Conservation (phyloP, 148 eudicot species). For the Rhododendron griersonianum region DNA sequence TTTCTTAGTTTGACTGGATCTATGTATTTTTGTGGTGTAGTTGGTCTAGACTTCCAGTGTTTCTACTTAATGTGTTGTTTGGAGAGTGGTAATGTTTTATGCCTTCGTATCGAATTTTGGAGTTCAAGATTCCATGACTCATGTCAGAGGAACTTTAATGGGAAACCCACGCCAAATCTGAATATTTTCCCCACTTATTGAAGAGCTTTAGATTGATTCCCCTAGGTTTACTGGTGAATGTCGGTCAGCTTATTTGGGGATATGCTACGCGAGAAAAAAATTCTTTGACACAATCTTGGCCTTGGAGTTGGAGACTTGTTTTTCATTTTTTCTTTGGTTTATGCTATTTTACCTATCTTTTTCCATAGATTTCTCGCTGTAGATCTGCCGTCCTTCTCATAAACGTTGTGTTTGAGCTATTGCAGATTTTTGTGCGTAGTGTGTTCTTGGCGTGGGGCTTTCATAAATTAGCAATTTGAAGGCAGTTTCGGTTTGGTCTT, state of each 20-base stretch:
- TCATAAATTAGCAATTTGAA: not conserved
- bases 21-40: not conserved
- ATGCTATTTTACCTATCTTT: not conserved
- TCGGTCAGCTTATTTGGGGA: not conserved
- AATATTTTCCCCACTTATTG: not conserved
- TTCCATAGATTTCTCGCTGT: not conserved
- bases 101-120: not conserved
- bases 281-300: not conserved
- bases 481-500: not conserved
- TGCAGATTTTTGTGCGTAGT: slow-evolving; percentile 1
- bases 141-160: not conserved
- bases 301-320: too few species aligned
- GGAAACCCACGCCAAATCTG: not conserved
- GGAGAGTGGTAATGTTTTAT: not conserved
- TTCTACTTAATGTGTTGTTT: not conserved
- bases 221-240: not conserved
- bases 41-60: not conserved
- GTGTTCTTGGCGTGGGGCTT: not conserved
- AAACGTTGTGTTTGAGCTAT: not conserved
- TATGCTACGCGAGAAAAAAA: too few species aligned
- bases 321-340: not conserved
- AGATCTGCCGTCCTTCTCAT: not conserved
- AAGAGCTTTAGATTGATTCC: not conserved
- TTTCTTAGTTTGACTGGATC: not conserved
- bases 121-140: not conserved